These are phyloP conservation scores for Pseudopithomyces maydicus DNA, from an alignment of 2,329 filamentous ascomycete species.

Conservation along the genomic window DNA sequence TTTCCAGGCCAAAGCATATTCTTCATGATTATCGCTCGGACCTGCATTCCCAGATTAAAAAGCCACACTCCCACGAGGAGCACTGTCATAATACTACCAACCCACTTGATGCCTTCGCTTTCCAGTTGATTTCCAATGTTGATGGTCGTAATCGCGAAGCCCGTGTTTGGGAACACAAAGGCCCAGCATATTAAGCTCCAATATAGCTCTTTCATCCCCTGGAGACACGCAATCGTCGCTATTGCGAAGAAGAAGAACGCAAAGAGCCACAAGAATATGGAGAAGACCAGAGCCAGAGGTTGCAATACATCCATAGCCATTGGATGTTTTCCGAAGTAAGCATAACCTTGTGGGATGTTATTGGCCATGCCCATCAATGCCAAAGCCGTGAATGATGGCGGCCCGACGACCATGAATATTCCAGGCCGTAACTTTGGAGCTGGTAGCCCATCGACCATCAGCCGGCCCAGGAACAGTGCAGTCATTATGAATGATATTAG, in stretches of 20 bases:
- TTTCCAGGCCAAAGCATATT: slow-evolving; percentile 5
- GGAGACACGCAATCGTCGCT: not conserved
- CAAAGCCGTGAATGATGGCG: slow-evolving; percentile 6
- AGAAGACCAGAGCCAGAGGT: not conserved
- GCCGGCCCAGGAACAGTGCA: slow-evolving; percentile 69
- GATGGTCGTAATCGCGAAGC: slow-evolving; percentile 1
- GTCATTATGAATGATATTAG: slow-evolving; percentile 69
- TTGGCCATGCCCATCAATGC: slow-evolving; percentile 7
- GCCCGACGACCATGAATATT: slow-evolving; percentile 57
- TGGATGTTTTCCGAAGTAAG: slow-evolving; percentile 3
- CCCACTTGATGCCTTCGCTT: slow-evolving; percentile 4
- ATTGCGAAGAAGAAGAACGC: slow-evolving; percentile 4
- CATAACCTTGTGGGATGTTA: not conserved
- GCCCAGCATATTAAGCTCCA: slow-evolving; percentile 7
- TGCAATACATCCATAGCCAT: slow-evolving; percentile 3
- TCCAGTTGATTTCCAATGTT: slow-evolving; percentile 1
- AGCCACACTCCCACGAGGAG: slow-evolving; percentile 4
- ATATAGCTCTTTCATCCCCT: not conserved
- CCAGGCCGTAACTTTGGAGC: slow-evolving; percentile 42
- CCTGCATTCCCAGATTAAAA: slow-evolving; percentile 2
- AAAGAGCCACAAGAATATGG: slow-evolving; percentile 4
- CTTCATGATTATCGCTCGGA: not conserved
- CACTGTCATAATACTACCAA: slow-evolving; percentile 3
- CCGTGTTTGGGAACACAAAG: slow-evolving; percentile 4
- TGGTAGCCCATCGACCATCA: slow-evolving; percentile 65